Evolutionary conservation across 306 rosid species (phyloP).

Genomic region (Quercus berberidifolia): DNA sequence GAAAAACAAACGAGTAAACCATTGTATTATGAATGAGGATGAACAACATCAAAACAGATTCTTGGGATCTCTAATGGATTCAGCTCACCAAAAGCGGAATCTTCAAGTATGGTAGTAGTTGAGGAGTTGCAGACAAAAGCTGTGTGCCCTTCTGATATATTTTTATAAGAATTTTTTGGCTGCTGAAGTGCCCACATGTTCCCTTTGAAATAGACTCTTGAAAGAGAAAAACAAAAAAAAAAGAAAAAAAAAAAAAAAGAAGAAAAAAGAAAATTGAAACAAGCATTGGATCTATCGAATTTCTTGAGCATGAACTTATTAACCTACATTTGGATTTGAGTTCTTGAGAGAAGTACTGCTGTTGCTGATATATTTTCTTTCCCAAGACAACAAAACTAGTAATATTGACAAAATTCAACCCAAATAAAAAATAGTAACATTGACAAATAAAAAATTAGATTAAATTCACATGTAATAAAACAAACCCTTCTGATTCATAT

Average conservation of each 20-base stretch:
- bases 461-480: background rate
- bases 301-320: slow-evolving; percentile 20
- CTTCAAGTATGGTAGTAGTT: slow-evolving; percentile 33
- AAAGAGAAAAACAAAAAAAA: background rate
- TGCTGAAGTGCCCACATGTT: slow-evolving; percentile 52
- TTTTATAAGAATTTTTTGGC: slow-evolving; percentile 19
- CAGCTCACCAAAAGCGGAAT: slow-evolving; percentile 23
- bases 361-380: slow-evolving; percentile 11
- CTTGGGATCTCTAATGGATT: slow-evolving; percentile 38
- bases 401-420: background rate
- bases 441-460: background rate
- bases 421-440: background rate
- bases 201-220: slow-evolving; percentile 32
- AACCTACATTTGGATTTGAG: slow-evolving; percentile 24
- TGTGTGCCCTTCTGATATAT: slow-evolving; percentile 28
- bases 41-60: slow-evolving; percentile 27
- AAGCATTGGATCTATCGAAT: slow-evolving; percentile 36
- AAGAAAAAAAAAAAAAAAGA: background rate
- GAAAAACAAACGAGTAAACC: too few species aligned
- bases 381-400: slow-evolving; percentile 6
- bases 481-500: background rate
- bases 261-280: slow-evolving; percentile 18
- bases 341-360: background rate
- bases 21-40: background rate
- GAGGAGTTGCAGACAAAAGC: slow-evolving; percentile 35